phyloP scores from a whole-genome alignment of 352 stramenopile species.

The Phytophthora multivora region DNA sequence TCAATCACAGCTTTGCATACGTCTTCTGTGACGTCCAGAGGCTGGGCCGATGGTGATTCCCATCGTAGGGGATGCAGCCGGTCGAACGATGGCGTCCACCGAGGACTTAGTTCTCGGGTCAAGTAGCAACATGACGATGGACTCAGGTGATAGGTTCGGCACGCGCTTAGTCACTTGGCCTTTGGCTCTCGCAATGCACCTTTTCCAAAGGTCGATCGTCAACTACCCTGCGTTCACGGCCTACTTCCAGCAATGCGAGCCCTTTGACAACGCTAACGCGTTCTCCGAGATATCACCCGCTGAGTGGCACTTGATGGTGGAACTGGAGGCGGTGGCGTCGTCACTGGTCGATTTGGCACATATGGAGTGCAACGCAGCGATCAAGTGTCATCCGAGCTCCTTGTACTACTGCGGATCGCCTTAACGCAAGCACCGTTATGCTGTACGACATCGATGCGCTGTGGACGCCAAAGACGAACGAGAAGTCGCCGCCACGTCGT shows the following conservation, averaged over 20 bases:
- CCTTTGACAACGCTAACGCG: neutral
- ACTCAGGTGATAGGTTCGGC: too few species aligned
- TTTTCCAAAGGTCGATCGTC: conserved; percentile 5
- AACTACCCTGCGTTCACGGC: conserved; percentile 5
- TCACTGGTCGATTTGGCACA: neutral
- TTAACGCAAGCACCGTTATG: neutral
- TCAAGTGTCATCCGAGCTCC: conserved; percentile 3
- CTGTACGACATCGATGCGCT: neutral
- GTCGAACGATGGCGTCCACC: too few species aligned
- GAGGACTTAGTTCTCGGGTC: too few species aligned
- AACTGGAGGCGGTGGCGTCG: conserved; percentile 1
- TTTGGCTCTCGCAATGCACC: too few species aligned
- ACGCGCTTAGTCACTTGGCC: too few species aligned
- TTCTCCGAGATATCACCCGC: neutral
- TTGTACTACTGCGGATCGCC: neutral
- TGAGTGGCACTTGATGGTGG: conserved; percentile 8
- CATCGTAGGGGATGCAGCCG: too few species aligned
- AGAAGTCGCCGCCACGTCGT: neutral
- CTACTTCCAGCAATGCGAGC: conserved; percentile 6
- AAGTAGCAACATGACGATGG: too few species aligned
- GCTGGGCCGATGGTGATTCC: too few species aligned
- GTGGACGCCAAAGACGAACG: neutral
- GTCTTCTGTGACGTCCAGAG: too few species aligned
- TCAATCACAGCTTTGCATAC: too few species aligned
- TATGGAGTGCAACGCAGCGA: conserved; percentile 3